phyloP scores from a whole-genome alignment of 805 yeast species.

The Candida tibetensis region DNA sequence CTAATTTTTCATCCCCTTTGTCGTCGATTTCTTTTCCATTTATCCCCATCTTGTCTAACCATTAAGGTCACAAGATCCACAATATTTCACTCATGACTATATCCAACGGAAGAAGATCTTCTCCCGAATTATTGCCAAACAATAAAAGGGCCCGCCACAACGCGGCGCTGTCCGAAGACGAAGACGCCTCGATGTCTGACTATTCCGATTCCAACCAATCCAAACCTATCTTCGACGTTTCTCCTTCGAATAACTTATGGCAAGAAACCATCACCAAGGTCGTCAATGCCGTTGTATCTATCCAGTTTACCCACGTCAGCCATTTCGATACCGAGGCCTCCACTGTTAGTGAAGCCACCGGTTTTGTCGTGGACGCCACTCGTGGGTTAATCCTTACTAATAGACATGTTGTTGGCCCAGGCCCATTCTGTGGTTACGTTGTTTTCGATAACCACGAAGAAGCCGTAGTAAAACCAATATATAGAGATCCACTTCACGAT shows the following conservation, averaged over 20 bases:
- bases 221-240: background rate
- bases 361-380: slow-evolving; percentile 84
- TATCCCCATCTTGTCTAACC: too few species aligned
- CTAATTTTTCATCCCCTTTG: too few species aligned
- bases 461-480: slow-evolving; percentile 78
- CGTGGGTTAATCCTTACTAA: slow-evolving; percentile 85
- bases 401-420: slow-evolving; percentile 94
- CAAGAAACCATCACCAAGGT: slow-evolving; percentile 16
- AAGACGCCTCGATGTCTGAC: too few species aligned
- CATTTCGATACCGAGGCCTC: slow-evolving; percentile 85
- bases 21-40: too few species aligned
- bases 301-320: slow-evolving; percentile 83
- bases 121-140: too few species aligned
- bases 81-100: too few species aligned
- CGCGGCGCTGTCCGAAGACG: too few species aligned
- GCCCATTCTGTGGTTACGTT: slow-evolving; percentile 89
- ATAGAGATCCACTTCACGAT: slow-evolving; percentile 94
- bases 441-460: slow-evolving; percentile 95
- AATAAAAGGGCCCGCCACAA: too few species aligned
- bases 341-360: slow-evolving; percentile 86
- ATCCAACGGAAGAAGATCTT: too few species aligned
- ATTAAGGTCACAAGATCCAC: too few species aligned
- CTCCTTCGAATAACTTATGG: slow-evolving; percentile 15
- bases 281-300: slow-evolving; percentile 68
- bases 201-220: background rate